These are phyloP conservation scores for Phytophthora vignae DNA, from an alignment of 352 stramenopile genomes.

Conservation along the genomic window DNA sequence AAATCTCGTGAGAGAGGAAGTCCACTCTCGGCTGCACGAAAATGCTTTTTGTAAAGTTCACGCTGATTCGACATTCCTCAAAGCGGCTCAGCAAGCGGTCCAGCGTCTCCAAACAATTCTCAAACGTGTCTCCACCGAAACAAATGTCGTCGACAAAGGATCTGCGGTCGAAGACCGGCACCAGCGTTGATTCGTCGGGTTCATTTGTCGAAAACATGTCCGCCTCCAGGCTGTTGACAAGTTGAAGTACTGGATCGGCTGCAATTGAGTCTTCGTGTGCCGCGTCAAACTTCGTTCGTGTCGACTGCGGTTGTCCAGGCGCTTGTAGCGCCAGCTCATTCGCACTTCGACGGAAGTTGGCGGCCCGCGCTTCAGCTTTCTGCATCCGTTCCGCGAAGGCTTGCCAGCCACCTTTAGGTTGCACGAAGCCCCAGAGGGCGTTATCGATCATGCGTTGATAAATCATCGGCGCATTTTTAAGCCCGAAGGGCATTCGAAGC, in stretches of 20 bases:
- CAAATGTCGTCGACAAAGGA: no score
- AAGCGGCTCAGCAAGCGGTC: no score
- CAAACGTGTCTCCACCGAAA: no score
- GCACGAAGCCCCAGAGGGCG: background rate
- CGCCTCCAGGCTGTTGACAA: no score
- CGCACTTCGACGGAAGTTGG: background rate
- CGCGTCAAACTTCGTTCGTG: background rate
- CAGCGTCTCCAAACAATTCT: no score
- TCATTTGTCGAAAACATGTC: no score
- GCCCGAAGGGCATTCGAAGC: conserved; percentile 3
- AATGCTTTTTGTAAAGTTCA: conserved; percentile 30
- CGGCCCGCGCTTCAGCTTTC: background rate
- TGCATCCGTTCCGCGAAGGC: background rate
- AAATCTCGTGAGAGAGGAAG: conserved; percentile 29
- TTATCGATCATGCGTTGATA: conserved; percentile 7
- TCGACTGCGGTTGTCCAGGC: background rate
- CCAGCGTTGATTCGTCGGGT: no score
- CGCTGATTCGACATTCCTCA: no score
- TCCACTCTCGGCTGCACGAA: conserved; percentile 17
- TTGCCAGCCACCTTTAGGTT: background rate
- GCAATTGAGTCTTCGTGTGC: background rate
- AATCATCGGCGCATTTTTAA: conserved; percentile 13
- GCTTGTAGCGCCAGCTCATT: no score
- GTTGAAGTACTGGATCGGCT: background rate
- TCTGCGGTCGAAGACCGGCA: no score